Evolutionary conservation across 441 rosid genomes (phyloP).

Genomic region (Pelargonium myrrhifolium): DNA sequence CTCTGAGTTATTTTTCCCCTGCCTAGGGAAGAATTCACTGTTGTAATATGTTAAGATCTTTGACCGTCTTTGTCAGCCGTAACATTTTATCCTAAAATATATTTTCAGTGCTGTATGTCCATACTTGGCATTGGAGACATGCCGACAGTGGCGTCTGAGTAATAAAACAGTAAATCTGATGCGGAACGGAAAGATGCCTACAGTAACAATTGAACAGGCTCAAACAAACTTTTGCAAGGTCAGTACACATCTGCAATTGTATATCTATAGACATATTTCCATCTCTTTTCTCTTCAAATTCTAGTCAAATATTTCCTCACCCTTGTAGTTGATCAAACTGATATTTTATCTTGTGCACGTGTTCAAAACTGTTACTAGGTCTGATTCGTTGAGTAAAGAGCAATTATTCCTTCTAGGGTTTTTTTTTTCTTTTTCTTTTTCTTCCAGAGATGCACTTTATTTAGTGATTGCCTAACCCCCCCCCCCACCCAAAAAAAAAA

Average conservation of each 20-base stretch:
- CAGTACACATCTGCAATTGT: conserved; percentile 17
- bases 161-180: conserved; percentile 82
- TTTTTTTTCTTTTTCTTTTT: too few species aligned
- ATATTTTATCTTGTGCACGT: too few species aligned
- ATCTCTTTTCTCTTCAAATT: background rate
- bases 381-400: too few species aligned
- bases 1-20: background rate
- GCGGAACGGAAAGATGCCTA: conserved; percentile 96
- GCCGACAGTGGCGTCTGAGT: conserved; percentile 98
- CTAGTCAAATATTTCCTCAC: background rate
- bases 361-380: too few species aligned
- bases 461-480: too few species aligned
- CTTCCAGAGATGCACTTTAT: too few species aligned
- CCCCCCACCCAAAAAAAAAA: too few species aligned
- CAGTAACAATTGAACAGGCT: conserved; percentile 97
- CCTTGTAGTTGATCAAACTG: background rate
- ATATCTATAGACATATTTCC: background rate
- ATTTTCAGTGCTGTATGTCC: conserved; percentile 86
- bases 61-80: conserved; percentile 15
- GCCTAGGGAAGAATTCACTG: conserved; percentile 1
- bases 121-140: conserved; percentile 90
- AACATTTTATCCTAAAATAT: conserved; percentile 18
- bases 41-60: background rate
- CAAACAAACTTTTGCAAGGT: conserved; percentile 90
- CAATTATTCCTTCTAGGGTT: too few species aligned